Conservation (phyloP, 352 stramenopile species). For the Phytophthora sansomeana region DNA sequence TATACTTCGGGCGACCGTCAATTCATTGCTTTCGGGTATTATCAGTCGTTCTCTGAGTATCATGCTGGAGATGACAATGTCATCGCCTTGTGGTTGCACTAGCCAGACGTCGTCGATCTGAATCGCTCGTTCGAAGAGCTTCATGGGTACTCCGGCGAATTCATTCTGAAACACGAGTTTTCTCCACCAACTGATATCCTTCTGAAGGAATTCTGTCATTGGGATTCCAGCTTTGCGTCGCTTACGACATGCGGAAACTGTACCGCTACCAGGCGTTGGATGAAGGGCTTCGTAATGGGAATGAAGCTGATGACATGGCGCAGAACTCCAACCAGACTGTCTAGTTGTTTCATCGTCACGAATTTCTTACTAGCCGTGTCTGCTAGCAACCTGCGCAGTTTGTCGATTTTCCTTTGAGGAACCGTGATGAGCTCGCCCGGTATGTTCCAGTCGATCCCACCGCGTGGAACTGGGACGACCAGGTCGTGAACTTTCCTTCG, state of each 20-base stretch:
- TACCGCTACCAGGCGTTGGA: conserved; percentile 4
- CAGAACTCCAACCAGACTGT: conserved; percentile 1
- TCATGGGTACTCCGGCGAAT: conserved; percentile 5
- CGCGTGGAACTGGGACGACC: not conserved
- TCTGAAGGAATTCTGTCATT: conserved; percentile 3
- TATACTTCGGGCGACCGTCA: not conserved
- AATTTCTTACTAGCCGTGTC: not conserved
- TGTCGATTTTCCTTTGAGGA: conserved; percentile 14
- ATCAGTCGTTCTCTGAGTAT: not conserved
- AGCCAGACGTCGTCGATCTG: not conserved
- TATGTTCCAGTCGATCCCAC: conserved; percentile 22
- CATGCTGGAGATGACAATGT: conserved; percentile 7
- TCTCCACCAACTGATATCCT: conserved; percentile 2
- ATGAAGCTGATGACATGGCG: conserved; percentile 15
- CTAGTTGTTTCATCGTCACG: conserved; percentile 2
- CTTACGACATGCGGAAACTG: not conserved
- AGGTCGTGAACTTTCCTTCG: conserved; percentile 12
- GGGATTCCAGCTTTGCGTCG: not conserved
- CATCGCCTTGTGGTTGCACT: not conserved
- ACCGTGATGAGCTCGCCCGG: not conserved
- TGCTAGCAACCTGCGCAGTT: not conserved
- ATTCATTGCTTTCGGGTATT: not conserved
- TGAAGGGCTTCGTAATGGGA: conserved; percentile 7
- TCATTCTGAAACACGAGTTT: conserved; percentile 3
- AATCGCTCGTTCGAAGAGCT: not conserved